Evolutionary conservation across 306 rosid species (phyloP), one percentile per base, ranked within the genome.

Genomic region (Arachis hypogaea): DNA sequence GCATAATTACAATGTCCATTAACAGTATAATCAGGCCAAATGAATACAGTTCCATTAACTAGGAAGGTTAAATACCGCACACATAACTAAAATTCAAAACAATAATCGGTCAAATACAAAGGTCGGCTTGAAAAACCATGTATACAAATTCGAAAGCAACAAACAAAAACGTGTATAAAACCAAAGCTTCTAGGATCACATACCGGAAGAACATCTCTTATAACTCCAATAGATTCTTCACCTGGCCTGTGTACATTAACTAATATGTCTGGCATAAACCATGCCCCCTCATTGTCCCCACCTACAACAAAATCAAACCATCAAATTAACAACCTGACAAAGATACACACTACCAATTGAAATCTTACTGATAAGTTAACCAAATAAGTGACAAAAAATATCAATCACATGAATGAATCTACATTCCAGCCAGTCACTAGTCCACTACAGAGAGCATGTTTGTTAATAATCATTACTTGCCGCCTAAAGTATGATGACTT

Each of bases 151-250:
- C 69, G 50, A 54, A 65, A 55, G 11, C 60, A 41, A 30, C 73
- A 60, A 71, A 38, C 9, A 30, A 46, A 46, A 46, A 7, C 16
- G n/a, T 47, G 47, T 7, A 45, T 68, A 41, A 36, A 54, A 62
- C 55, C 38, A 72, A 4, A 62, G 38, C 7, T 60, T 63, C 11
- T 8, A 61, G 45, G 52, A 28, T 18, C 62, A 77, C 96, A 60
- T 90, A 95, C 99, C 95, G 86, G 67, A 52, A 95, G 98, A 81
- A 87, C 97, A 74, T 95, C 99, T 59, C 95, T 88, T 69, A 88
- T 81, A 49, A 88, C 71, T 68, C 98, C 99, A 60, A 83, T 72
- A 66, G 90, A 63, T 41, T 92, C 99, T 12, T 92, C 99, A 54
- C 88, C 98, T 1, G 93, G 76, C 78, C 81, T 84, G 75, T 91